phyloP scores from a whole-genome alignment of 2,329 filamentous ascomycete species.

The Fusarium sulawesiense region DNA sequence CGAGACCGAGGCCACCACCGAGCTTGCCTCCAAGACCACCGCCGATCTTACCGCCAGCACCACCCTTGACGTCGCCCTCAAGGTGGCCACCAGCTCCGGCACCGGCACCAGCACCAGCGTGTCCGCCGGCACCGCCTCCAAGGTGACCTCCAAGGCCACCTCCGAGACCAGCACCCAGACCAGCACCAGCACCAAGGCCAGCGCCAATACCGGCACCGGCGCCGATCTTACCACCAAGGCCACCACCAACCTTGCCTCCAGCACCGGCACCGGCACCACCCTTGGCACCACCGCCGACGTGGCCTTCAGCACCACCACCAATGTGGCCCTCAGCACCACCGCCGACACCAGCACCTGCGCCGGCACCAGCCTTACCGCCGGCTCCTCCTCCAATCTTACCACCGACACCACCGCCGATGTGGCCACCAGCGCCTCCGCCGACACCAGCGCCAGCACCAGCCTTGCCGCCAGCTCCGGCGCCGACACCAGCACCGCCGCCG shows the following conservation, averaged over 20 bases:
- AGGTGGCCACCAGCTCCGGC: background rate
- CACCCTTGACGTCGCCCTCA: background rate
- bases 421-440: background rate
- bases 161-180: background rate
- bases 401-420: background rate
- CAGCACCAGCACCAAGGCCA: background rate
- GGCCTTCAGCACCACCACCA: background rate
- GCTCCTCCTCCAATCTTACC: background rate
- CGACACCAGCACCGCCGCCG: background rate
- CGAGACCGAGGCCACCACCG: background rate
- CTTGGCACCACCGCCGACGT: background rate
- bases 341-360: background rate
- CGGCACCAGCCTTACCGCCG: background rate
- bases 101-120: background rate
- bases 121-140: slow-evolving; percentile 1
- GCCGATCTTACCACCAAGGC: background rate
- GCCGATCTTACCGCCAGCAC: slow-evolving; percentile 4
- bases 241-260: background rate
- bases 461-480: background rate
- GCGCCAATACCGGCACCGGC: background rate
- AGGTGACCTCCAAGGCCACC: slow-evolving; percentile 3
- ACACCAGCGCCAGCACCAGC: background rate
- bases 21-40: background rate
- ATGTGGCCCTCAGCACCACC: background rate
- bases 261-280: background rate